phyloP scores from a whole-genome alignment of 2,329 filamentous ascomycete genomes.

The Alternaria ethzedia region DNA sequence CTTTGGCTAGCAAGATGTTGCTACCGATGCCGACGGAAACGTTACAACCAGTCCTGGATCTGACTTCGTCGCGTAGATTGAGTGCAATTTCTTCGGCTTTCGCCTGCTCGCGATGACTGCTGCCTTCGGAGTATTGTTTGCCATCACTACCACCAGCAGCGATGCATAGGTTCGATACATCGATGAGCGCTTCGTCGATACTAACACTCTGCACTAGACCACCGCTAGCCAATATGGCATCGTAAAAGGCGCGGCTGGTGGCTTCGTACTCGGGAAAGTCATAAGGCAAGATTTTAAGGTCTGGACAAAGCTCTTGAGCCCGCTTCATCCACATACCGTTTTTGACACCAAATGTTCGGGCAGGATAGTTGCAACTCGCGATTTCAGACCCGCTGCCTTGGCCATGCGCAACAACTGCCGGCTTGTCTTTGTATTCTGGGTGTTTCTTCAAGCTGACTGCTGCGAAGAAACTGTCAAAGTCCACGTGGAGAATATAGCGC shows the following conservation, averaged over 20 bases:
- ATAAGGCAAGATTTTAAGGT: constrained; percentile 89
- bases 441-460: constrained; percentile 83
- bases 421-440: constrained; percentile 78
- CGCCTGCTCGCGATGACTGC: constrained; percentile 77
- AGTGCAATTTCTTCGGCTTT: constrained; percentile 76
- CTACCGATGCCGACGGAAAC: constrained; percentile 92
- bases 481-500: constrained; percentile 90
- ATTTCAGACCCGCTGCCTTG: constrained; percentile 88
- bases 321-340: constrained; percentile 99
- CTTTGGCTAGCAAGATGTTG: constrained; percentile 89
- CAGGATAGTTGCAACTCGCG: constrained; percentile 95
- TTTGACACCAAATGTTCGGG: constrained; percentile 83
- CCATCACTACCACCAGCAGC: constrained; percentile 71
- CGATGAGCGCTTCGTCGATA: constrained; percentile 91
- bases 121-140: constrained; percentile 68
- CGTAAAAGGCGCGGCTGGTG: constrained; percentile 86
- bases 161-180: constrained; percentile 76
- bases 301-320: constrained; percentile 81
- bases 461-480: constrained; percentile 99
- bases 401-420: constrained; percentile 88
- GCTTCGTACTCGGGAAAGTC: constrained; percentile 96
- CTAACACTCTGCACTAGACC: constrained; percentile 94
- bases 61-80: constrained; percentile 71
- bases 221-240: constrained; percentile 77
- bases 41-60: constrained; percentile 77